phyloP scores from a whole-genome alignment of 257 asterid species.

The Paulownia fortunei region DNA sequence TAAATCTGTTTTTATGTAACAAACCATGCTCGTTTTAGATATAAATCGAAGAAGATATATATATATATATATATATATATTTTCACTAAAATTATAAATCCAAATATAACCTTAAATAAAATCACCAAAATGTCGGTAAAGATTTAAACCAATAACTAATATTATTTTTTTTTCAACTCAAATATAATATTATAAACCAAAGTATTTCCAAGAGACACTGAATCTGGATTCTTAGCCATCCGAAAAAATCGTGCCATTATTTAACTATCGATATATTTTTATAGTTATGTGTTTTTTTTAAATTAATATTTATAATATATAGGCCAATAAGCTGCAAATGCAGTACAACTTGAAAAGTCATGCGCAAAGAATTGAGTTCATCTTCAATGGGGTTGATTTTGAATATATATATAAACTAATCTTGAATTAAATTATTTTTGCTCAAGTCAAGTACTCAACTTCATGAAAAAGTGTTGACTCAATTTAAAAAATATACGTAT shows the following conservation, averaged over 20 bases:
- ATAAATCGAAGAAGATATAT: no score
- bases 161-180: not conserved
- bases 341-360: not conserved
- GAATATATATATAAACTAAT: not conserved
- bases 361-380: not conserved
- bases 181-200: not conserved
- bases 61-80: not conserved
- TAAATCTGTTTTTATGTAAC: no score
- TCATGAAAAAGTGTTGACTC: not conserved
- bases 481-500: not conserved
- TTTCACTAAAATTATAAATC: not conserved
- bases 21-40: no score
- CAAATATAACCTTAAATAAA: not conserved
- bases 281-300: not conserved
- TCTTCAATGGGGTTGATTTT: not conserved
- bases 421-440: not conserved
- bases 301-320: not conserved
- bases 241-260: not conserved
- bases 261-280: not conserved
- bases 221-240: not conserved
- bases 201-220: not conserved
- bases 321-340: conserved; percentile 1
- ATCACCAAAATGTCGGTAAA: not conserved
- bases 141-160: not conserved
- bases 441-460: conserved; percentile 14